phyloP scores from a whole-genome alignment of 2,329 filamentous ascomycete species.

The Venturia aucupariae region DNA sequence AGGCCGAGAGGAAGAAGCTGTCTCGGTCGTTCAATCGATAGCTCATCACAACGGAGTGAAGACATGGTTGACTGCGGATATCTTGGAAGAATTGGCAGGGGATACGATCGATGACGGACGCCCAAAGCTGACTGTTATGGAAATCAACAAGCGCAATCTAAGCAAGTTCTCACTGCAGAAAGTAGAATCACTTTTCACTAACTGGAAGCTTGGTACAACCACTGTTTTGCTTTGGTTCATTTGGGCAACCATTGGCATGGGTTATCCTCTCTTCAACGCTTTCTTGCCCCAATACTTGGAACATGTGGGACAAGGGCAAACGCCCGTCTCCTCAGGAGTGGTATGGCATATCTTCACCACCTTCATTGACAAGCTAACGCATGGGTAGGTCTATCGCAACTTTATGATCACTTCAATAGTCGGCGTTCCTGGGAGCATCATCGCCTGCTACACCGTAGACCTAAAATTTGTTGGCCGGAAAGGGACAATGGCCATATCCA shows the following conservation, averaged over 20 bases:
- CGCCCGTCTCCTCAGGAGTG: constrained; percentile 18
- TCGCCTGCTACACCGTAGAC: constrained; percentile 65
- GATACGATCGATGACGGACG: constrained; percentile 29
- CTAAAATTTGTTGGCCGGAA: constrained; percentile 63
- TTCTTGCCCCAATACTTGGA: constrained; percentile 83
- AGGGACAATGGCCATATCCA: constrained; percentile 60
- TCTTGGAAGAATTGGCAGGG: constrained; percentile 46
- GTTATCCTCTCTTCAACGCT: constrained; percentile 77
- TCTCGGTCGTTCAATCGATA: constrained; percentile 70
- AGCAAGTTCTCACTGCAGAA: constrained; percentile 58
- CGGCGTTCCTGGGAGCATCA: constrained; percentile 66
- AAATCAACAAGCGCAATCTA: constrained; percentile 52
- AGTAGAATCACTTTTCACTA: constrained; percentile 53
- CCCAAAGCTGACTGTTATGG: constrained; percentile 30
- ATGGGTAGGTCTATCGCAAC: constrained; percentile 55
- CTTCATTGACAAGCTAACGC: neutral
- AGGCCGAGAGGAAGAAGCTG: constrained; percentile 69
- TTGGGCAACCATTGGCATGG: constrained; percentile 74
- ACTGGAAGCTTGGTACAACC: constrained; percentile 38
- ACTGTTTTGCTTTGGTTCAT: constrained; percentile 60
- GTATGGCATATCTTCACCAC: neutral
- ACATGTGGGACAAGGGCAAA: constrained; percentile 38
- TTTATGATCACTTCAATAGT: constrained; percentile 71
- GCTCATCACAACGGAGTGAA: constrained; percentile 55
- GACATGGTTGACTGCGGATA: constrained; percentile 56